Evolutionary conservation across 2,329 filamentous ascomycete genomes (phyloP).

Genomic region (Coccinonectria pachysandricola): DNA sequence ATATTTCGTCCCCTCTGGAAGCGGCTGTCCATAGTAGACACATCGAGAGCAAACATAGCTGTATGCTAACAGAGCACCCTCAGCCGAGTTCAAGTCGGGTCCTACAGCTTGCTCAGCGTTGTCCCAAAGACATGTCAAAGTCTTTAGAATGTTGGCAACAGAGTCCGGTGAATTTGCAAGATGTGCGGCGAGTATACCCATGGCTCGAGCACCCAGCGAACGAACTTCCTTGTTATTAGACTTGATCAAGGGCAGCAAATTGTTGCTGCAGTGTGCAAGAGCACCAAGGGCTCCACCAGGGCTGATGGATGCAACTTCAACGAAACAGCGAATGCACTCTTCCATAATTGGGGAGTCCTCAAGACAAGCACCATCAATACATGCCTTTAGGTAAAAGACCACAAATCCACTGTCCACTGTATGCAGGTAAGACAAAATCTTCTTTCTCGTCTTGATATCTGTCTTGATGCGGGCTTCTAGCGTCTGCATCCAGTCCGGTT

Average conservation of each 20-base stretch:
- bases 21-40: constrained; percentile 30
- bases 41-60: constrained; percentile 33
- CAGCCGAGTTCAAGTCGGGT: constrained; percentile 32
- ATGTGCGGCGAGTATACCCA: constrained; percentile 70
- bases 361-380: constrained; percentile 46
- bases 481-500: constrained; percentile 76
- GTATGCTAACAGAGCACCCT: constrained; percentile 37
- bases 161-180: constrained; percentile 29
- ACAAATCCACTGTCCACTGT: constrained; percentile 29
- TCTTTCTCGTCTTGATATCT: constrained; percentile 53
- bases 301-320: constrained; percentile 40
- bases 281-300: constrained; percentile 40
- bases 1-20: constrained; percentile 18
- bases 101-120: constrained; percentile 32
- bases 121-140: constrained; percentile 34
- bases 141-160: constrained; percentile 16
- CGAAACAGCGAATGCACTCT: constrained; percentile 41
- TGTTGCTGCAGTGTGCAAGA: constrained; percentile 37
- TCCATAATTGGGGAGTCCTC: constrained; percentile 33
- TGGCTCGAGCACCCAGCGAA: constrained; percentile 54
- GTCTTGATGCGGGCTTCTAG: constrained; percentile 64
- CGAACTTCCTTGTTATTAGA: constrained; percentile 65
- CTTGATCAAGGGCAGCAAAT: constrained; percentile 49
- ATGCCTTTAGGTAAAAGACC: constrained; percentile 37
- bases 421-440: constrained; percentile 45